phyloP scores from a whole-genome alignment of 2,329 filamentous ascomycete genomes.

The Ceratocystis smalleyi region DNA sequence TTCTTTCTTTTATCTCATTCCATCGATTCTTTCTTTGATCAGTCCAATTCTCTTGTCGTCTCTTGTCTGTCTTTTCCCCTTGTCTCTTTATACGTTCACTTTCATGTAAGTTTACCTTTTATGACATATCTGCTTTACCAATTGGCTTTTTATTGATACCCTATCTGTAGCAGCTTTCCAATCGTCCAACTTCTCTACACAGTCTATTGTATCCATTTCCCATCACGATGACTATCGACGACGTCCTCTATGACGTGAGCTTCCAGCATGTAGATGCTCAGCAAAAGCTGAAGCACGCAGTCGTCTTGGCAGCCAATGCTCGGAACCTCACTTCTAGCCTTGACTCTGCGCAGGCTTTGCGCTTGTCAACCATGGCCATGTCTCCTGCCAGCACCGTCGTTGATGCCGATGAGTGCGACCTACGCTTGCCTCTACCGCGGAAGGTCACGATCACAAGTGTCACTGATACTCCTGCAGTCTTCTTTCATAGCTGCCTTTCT shows the following conservation, averaged over 20 bases:
- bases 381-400: not conserved
- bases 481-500: not conserved
- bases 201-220: too few relatives aligned
- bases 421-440: not conserved
- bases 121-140: not conserved
- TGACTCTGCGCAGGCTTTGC: not conserved
- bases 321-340: not conserved
- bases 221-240: slow-evolving; percentile 6
- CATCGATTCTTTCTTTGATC: not conserved
- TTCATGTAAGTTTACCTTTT: not conserved
- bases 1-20: not conserved
- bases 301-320: not conserved
- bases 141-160: too few relatives aligned
- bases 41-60: not conserved
- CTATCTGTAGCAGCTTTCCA: too few relatives aligned
- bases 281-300: not conserved
- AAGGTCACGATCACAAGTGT: not conserved
- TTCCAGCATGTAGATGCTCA: slow-evolving; percentile 1
- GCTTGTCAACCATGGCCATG: not conserved
- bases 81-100: not conserved
- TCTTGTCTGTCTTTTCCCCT: not conserved
- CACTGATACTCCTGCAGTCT: slow-evolving; percentile 4
- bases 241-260: slow-evolving; percentile 2
- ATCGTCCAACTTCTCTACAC: too few relatives aligned
- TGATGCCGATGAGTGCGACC: not conserved